A percentile compares a stretch with the other conserved stretches of the same genome.
Conservation (phyloP, 441 rosid genomes). For the Breynia disticha region DNA sequence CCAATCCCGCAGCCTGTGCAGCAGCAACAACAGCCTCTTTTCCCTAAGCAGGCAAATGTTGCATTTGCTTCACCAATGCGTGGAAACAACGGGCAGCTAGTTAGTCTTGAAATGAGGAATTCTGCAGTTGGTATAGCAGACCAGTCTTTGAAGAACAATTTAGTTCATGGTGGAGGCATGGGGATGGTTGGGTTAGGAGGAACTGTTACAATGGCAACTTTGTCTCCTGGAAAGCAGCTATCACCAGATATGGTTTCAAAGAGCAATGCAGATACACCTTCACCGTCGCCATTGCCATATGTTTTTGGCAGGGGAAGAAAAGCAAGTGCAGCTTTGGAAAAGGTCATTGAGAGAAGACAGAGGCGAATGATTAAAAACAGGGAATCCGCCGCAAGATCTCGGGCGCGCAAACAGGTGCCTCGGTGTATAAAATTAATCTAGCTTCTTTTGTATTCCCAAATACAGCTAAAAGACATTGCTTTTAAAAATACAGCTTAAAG, state of each 20-base stretch:
- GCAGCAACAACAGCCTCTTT: slow-evolving; percentile 49
- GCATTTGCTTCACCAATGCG: slow-evolving; percentile 41
- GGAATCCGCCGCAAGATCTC: slow-evolving; percentile 95
- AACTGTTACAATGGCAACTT: slow-evolving; percentile 31
- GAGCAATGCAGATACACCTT: slow-evolving; percentile 60
- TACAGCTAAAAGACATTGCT: too few relatives aligned
- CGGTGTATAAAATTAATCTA: too few relatives aligned
- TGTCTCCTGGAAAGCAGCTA: slow-evolving; percentile 56
- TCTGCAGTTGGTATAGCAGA: slow-evolving; percentile 33
- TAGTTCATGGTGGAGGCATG: slow-evolving; percentile 45
- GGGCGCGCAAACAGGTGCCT: slow-evolving; percentile 91
- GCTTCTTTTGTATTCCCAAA: too few relatives aligned
- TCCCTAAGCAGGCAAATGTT: slow-evolving; percentile 57
- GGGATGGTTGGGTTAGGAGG: slow-evolving; percentile 32
- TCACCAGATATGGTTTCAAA: slow-evolving; percentile 59
- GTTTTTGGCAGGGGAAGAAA: slow-evolving; percentile 68
- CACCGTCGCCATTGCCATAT: slow-evolving; percentile 63
- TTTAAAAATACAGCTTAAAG: neutral
- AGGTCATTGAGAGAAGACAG: slow-evolving; percentile 95
- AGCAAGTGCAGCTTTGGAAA: slow-evolving; percentile 54
- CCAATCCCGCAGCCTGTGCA: slow-evolving; percentile 18
- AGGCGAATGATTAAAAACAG: slow-evolving; percentile 93
- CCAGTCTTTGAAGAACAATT: slow-evolving; percentile 31
- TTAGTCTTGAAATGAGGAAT: slow-evolving; percentile 40
- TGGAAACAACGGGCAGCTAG: slow-evolving; percentile 24